phyloP scores from a whole-genome alignment of 2,329 filamentous ascomycete genomes.

The Trichoderma lentiforme region DNA sequence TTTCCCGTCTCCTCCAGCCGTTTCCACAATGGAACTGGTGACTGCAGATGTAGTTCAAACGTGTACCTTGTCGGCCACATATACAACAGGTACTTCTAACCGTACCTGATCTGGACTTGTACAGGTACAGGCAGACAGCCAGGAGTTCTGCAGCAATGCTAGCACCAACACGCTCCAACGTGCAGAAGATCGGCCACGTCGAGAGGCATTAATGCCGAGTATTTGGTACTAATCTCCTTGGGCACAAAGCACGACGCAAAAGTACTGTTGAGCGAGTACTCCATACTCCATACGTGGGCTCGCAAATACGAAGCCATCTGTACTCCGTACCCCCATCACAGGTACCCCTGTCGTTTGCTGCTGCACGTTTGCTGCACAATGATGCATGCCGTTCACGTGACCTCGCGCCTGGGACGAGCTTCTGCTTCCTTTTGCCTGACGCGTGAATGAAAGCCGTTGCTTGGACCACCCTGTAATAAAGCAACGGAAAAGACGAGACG shows the following conservation, averaged over 20 bases:
- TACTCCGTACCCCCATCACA: neutral
- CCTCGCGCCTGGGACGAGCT: slow-evolving; percentile 4
- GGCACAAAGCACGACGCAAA: neutral
- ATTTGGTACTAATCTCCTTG: neutral
- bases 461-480: neutral
- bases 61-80: neutral
- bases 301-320: neutral
- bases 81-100: neutral
- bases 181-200: neutral
- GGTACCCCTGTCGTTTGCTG: neutral
- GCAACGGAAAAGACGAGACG: neutral
- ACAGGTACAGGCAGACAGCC: neutral
- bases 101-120: neutral
- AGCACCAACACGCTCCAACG: neutral
- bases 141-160: neutral
- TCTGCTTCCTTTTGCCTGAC: neutral
- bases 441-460: neutral
- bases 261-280: neutral
- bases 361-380: neutral
- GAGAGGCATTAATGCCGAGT: neutral
- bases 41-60: neutral
- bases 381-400: neutral
- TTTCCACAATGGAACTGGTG: neutral
- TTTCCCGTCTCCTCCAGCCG: neutral
- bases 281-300: neutral